Evolutionary conservation across 2,329 filamentous ascomycete species (phyloP), one percentile per base, ranked within the genome.

Genomic region (Tympanopsis confertula): DNA sequence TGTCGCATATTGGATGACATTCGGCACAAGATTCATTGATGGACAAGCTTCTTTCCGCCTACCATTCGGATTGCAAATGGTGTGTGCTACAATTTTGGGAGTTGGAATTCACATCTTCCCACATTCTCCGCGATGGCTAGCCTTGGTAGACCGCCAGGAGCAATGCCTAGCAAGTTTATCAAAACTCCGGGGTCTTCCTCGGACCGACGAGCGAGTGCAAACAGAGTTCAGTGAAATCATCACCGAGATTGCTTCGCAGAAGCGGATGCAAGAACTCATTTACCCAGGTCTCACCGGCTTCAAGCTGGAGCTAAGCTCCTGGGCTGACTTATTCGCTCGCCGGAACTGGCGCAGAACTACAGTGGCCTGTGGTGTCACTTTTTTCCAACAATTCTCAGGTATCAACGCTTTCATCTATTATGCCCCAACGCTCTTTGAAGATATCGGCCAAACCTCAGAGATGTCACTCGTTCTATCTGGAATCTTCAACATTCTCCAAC

Each of bases 141-240:
- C 83, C 5, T 76, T 86, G 52, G 78, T 83, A 48, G 65, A 28
- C 40, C 76, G 81, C 24, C 81, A 87, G 48, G 67, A 67, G 0
- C 82, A 88, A 52, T 80, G 78, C 0, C 71, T 73, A 13, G 52
- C 53, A 7, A 74, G 78, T 1, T 66, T 89, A 1, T 73, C 81
- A 0, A 64, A 53, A 36, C 71, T 89, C 3, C 75, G 85, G 17
- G 68, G 66, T 4, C 67, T 85, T 0, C 54, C 72, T 0, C 51
- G 61, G 13, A 70, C 81, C 44, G 70, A 86, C 49, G 76, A 84
- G 40, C 67, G 85, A 0, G 71, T 88, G 26, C 71, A 82, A 44
- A 65, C 86, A 1, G 85, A 89, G 49, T 86, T 82, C 50, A 69
- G 86, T n/a, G 84, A 89, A 53, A 88, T 89, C 59, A 84, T 85